Evolutionary conservation across 805 yeast genomes (phyloP), one percentile per base, ranked within the genome.

Genomic region (Pichia kluyveri): DNA sequence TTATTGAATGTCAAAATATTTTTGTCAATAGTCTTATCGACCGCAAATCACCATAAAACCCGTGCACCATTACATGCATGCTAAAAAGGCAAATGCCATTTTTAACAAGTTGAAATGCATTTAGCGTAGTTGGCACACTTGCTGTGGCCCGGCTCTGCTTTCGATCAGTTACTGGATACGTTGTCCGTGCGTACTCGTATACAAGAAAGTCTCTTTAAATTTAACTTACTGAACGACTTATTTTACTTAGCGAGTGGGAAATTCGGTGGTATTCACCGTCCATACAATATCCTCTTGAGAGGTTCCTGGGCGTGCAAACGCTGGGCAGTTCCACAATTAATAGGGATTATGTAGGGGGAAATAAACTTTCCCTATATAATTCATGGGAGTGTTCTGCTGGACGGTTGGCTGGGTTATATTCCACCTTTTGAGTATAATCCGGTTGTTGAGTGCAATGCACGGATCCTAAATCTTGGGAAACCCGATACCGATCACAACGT

Each of bases 401-500:
- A 60, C 56, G 68, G 66, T 65, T 66, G 69, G 59, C 68, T 17
- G 32, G 8, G 14, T 17, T 7, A 18, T 9, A 37, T 9, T 9
- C 6, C 8, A 17, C 9, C 7, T 37, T n/a, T 38, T 54, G 49
- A 50, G 49, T 19, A 14, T 19, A 5, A 44, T 11, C 26, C 12
- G 46, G 52, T 62, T 66, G 67, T 62, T 66, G 65, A 66, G 69
- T 66, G 56, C 69, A 66, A 66, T 66, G 60, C 67, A 65, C 57
- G 65, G 68, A 66, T 60, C 57, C 56, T 14, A 19, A 23, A n/a
- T 14, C 41, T 40, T 56, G 51, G 60, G 55, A 64, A 56, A 66
- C 69, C 60, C 69, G 69, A 66, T 66, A 66, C 69, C 69, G 69
- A 66, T 66, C 68, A 66, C 60, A 56, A 60, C 41, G 52, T 30